Base-by-base conservation (phyloP, 352 stramenopile genomes). In the Globisporangium solare region DNA sequence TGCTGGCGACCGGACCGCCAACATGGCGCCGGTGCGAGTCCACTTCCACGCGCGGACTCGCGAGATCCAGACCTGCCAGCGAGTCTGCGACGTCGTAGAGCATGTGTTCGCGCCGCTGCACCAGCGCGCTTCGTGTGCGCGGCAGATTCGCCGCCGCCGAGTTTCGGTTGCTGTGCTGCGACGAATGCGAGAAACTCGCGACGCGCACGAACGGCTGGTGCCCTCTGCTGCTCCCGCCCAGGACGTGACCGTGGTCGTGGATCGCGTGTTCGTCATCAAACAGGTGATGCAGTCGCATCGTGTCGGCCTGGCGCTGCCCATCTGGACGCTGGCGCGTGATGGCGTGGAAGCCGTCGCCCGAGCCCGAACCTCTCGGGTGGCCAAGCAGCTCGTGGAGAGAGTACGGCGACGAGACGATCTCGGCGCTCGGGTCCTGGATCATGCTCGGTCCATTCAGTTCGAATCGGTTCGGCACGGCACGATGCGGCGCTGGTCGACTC, bases 351-450 rank as follows among this genome's bases (percentile, higher is more conserved):
- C 40, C 48, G 21, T 31, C 47, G 15, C 47, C 37, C 15, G 49
- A 49, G 3, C 50, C 50, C 7, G 39, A 41, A 39, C 10, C n/a
- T 15, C 21, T 20, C 18, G 8, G 14, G 3, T 43, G 58, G 7
- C 54, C 54, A n/a, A 60, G 47, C 18, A 60, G 20, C 27, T 54
- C 47, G 31, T 40, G 54, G 20, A 41, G 13, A 14, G 39, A 47
- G 35, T 55, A 67, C 37, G 60, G 60, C 21, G 71, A 59, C 18
- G 69, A 63, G 46, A 49, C 56, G 50, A 85, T 56, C 48, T 82
- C 74, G 8, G 72, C 70, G 42, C 72, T 85, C 27, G 74, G 74
- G 18, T 85, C 74, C 54, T 65, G 68, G 46, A 82, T 63, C 10
- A 58, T 48, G 18, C 39, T 60, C 27, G 48, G 61, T 18, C 64